Base-by-base conservation (phyloP, 2,329 filamentous ascomycete species). In the Apiospora marii region DNA sequence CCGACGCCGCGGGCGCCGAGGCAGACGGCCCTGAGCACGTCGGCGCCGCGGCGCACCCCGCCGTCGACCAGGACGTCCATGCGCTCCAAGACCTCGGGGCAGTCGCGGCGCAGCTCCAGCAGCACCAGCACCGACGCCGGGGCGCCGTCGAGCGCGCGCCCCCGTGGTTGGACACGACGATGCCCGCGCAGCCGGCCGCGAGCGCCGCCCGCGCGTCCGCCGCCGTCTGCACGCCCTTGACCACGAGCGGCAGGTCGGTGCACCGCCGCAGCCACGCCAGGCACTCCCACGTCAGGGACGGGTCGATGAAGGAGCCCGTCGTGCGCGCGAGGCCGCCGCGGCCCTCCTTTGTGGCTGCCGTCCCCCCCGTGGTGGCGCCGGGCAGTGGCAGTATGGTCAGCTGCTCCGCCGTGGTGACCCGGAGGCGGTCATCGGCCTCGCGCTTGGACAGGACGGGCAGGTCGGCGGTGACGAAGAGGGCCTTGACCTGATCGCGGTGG, bases 171-270 rank as follows among this genome's bases (percentile, higher is more conserved):
- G 87, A 89, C 1, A 94, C 84, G 1, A 94, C 86, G 68, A 94
- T 92, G 0, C 90, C 92, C 75, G 94, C 89, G 4, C 89, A 88
- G 0, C 90, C 91, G 16, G 86, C 78, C 70, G 92, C 86, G 46
- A 91, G 85, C 2, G 90, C 90, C 75, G 84, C 85, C 70, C 85
- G 83, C 19, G 92, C 92, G 80, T 94, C 92, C 51, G 85, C 84
- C 0, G 89, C 87, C 19, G 87, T 89, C 82, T 94, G 91, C n/a
- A 94, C 88, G 0, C 92, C 92, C 80, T 94, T 94, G 37, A 94
- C 68, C 75, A 91, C 83, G 84, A 94, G 75, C 77, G 90, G 83
- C 10, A 90, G 84, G 1, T 81, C 85, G 44, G 89, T 87, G 72
- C 84, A 82, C 79, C 84, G 86, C 83, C 91, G 88, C 27, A 93